Evolutionary conservation across 1,284 basidiomycete species (phyloP).

Genomic region (Puccinia novopanici): DNA sequence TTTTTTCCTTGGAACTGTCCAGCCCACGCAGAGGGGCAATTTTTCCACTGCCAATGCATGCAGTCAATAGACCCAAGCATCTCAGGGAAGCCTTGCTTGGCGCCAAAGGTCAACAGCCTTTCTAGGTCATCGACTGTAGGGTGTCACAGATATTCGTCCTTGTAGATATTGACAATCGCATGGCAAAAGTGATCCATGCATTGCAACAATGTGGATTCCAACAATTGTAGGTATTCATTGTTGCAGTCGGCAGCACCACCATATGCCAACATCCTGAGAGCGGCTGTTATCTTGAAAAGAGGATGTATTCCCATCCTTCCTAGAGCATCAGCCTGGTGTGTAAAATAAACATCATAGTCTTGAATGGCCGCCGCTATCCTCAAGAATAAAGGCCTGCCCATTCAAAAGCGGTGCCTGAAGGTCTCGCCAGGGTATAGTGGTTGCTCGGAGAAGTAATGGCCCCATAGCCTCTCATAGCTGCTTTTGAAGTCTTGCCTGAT

Average conservation of each 20-base stretch:
- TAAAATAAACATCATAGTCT: neutral
- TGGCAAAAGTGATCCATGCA: conserved; percentile 10
- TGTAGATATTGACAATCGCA: neutral
- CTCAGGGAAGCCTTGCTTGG: conserved; percentile 13
- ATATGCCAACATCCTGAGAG: neutral
- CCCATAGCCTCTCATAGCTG: no score
- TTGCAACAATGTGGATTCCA: neutral
- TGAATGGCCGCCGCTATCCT: neutral
- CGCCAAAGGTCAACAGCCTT: neutral
- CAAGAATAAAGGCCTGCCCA: neutral
- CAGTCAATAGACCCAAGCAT: conserved; percentile 20
- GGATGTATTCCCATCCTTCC: neutral
- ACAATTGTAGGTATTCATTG: conserved; percentile 30
- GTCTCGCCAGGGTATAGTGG: no score
- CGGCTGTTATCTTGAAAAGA: conserved; percentile 6
- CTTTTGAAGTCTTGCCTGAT: no score
- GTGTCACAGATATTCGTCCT: neutral
- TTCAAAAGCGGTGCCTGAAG: no score
- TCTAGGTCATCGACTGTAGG: neutral
- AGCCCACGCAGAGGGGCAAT: no score
- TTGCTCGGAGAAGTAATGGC: no score
- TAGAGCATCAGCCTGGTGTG: neutral
- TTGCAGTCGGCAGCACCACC: neutral
- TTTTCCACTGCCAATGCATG: no score
- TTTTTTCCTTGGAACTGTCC: no score